phyloP scores from a whole-genome alignment of 148 eudicot species.

The Rhododendron ovatum region DNA sequence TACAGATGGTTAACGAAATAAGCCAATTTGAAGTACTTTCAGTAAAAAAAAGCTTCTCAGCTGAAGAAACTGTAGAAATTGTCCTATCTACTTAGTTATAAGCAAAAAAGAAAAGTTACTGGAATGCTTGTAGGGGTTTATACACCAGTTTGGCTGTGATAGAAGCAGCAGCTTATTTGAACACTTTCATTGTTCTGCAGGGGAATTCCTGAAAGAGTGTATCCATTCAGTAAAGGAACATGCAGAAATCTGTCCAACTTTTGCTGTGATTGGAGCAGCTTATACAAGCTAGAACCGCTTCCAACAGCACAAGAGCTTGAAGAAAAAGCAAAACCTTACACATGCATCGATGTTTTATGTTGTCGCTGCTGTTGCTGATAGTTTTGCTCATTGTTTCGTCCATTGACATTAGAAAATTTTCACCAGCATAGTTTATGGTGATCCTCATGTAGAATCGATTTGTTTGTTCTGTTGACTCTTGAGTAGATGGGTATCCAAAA shows the following conservation, averaged over 20 bases:
- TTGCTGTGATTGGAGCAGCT: conserved; percentile 53
- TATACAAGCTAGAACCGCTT: conserved; percentile 57
- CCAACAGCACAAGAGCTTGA: conserved; percentile 78
- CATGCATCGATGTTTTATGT: conserved; percentile 54
- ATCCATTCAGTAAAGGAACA: conserved; percentile 82
- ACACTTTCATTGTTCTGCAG: conserved; percentile 41
- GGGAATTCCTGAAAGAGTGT: conserved; percentile 76
- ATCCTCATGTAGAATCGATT: background rate
- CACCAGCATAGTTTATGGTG: background rate
- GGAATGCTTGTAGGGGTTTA: background rate
- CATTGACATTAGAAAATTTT: background rate
- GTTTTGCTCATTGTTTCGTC: background rate
- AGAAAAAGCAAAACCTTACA: conserved; percentile 53
- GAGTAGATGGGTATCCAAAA: background rate
- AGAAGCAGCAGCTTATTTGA: background rate
- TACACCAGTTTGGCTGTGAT: background rate
- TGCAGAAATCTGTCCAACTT: conserved; percentile 72
- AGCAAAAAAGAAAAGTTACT: background rate
- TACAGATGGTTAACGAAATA: background rate
- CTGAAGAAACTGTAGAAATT: background rate
- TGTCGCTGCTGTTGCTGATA: conserved; percentile 75
- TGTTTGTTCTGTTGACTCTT: background rate
- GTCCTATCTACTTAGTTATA: background rate
- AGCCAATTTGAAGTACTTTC: background rate
- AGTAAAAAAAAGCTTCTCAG: background rate